These are phyloP conservation scores for Corrigiola litoralis DNA, from an alignment of 179 eudicot species.

Conservation along the genomic window DNA sequence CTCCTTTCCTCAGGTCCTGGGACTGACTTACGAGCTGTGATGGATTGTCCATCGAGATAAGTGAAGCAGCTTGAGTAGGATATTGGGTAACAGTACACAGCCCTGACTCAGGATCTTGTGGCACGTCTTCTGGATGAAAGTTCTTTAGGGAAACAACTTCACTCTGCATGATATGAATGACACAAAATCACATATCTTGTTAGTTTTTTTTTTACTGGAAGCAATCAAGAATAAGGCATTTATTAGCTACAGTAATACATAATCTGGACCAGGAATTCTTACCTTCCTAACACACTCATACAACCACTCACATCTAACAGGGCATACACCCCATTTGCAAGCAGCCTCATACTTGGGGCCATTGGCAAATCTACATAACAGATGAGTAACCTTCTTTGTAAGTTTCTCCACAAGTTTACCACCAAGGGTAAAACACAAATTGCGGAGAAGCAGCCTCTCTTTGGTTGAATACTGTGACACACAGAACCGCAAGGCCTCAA, in stretches of 20 bases:
- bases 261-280: conserved; percentile 2
- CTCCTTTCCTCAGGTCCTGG: conserved; percentile 32
- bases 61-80: conserved; percentile 67
- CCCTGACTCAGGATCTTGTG: conserved; percentile 65
- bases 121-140: conserved; percentile 64
- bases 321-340: conserved; percentile 59
- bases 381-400: conserved; percentile 73
- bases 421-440: conserved; percentile 85
- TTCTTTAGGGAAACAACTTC: conserved; percentile 42
- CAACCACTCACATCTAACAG: conserved; percentile 80
- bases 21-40: conserved; percentile 52
- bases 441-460: conserved; percentile 69
- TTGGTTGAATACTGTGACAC: conserved; percentile 77
- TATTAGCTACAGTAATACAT: background rate
- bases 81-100: conserved; percentile 68
- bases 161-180: conserved; percentile 47
- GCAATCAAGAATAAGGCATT: background rate
- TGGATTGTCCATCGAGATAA: conserved; percentile 39
- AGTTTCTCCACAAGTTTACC: conserved; percentile 61
- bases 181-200: background rate
- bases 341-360: conserved; percentile 89
- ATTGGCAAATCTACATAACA: conserved; percentile 68
- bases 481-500: conserved; percentile 59
- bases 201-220: background rate
- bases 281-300: conserved; percentile 85